phyloP scores from a whole-genome alignment of 768 basidiomycete genomes.

The Auriscalpium orientale region DNA sequence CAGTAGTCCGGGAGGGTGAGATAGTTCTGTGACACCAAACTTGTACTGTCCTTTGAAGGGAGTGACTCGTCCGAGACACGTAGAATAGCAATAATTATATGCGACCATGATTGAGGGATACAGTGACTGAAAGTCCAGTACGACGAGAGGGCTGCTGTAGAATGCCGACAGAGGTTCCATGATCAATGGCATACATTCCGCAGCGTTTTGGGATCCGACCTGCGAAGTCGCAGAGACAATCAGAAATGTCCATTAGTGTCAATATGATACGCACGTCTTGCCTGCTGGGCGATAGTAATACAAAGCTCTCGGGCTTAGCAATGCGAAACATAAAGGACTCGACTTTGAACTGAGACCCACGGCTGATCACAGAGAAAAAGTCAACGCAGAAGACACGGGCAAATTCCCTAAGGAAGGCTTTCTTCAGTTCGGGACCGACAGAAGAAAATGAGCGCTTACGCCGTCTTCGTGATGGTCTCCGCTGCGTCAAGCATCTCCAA shows the following conservation, averaged over 20 bases:
- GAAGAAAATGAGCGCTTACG: slow-evolving; percentile 43
- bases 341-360: slow-evolving; percentile 98
- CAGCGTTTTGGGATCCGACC: slow-evolving; percentile 95
- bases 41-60: slow-evolving; percentile 86
- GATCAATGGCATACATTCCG: slow-evolving; percentile 91
- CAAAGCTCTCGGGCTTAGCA: slow-evolving; percentile 89
- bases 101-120: slow-evolving; percentile 99
- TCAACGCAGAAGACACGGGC: slow-evolving; percentile 97
- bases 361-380: slow-evolving; percentile 89
- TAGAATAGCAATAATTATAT: slow-evolving; percentile 96
- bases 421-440: background rate
- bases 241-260: background rate
- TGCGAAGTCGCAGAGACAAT: slow-evolving; percentile 24
- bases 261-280: slow-evolving; percentile 49
- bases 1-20: slow-evolving; percentile 59
- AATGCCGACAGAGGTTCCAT: slow-evolving; percentile 93
- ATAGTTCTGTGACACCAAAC: slow-evolving; percentile 74
- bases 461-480: slow-evolving; percentile 82
- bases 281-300: slow-evolving; percentile 85
- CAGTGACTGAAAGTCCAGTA: slow-evolving; percentile 92
- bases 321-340: slow-evolving; percentile 98
- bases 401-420: slow-evolving; percentile 61
- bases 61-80: slow-evolving; percentile 84
- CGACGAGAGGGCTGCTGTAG: slow-evolving; percentile 86
- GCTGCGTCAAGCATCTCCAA: slow-evolving; percentile 75